Evolutionary conservation across 805 yeast genomes (phyloP), one percentile per base, ranked within the genome.

Genomic region (Sugiyamaella qingdaonensis): DNA sequence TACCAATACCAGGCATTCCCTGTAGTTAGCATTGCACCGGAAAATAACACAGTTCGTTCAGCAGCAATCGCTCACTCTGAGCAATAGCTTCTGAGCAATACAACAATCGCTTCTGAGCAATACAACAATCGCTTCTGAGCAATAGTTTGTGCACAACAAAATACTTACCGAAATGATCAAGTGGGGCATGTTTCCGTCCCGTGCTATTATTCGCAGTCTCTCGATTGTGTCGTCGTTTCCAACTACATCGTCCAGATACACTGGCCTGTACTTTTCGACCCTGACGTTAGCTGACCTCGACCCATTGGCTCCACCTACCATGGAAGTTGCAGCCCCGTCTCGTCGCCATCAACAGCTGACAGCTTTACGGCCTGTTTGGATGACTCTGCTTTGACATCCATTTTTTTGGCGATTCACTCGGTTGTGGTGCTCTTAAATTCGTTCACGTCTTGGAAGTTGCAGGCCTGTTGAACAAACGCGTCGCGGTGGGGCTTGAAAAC

Each of bases 251-350:
- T 81, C 79, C 29, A 94, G 73, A 16, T 75, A 68, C 36, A 78
- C 74, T 0, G 99, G 99, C 56, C 99, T 81, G 67, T 94, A 94
- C 66, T 94, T 94, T 64, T 94, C 99, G n/a, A 94, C 98, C 95
- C 89, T 57, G 13, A 19, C 2, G 32, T 47, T 27, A 33, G 35
- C 13, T 41, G 43, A 51, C 16, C 18, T 36, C 39, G 7, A 24
- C 29, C 31, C 47, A 41, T 5, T 4, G 18, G 14, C 41, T 32
- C 19, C 29, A 54, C 59, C 11, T 47, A 56, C 59, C 59, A 56
- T 16, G 59, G 59, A 10, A 56, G 49, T 37, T 56, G 58, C 7
- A 56, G 50, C 10, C 53, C 57, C 10, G 31, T 32, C 14, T 49
- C 42, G 13, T 24, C 41, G 24, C n/a, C 29, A 9, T 14, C 21